Evolutionary conservation across 2,329 filamentous ascomycete species (phyloP).

Genomic region (Fusarium multiceps): DNA sequence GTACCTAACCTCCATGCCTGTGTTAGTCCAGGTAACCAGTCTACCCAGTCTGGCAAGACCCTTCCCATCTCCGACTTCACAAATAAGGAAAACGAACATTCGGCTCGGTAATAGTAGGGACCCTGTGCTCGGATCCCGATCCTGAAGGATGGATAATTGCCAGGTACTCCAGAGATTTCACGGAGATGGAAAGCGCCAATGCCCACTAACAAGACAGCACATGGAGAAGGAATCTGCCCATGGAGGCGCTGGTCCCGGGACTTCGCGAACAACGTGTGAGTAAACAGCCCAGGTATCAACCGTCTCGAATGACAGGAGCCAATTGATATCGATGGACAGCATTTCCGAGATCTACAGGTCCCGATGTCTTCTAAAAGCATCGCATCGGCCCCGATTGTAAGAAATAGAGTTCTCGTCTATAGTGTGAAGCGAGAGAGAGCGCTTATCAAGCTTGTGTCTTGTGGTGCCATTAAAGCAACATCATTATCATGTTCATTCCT

Average conservation of each 20-base stretch:
- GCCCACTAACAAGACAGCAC: constrained; percentile 39
- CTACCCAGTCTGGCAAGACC: not conserved
- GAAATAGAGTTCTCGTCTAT: constrained; percentile 8
- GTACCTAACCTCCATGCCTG: not conserved
- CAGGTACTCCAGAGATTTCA: constrained; percentile 37
- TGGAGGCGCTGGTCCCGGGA: constrained; percentile 43
- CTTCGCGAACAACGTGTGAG: constrained; percentile 43
- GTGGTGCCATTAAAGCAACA: constrained; percentile 30
- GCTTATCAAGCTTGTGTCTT: not conserved
- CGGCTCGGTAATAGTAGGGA: constrained; percentile 22
- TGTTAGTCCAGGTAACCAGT: not conserved
- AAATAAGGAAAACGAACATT: constrained; percentile 14
- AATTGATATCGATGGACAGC: constrained; percentile 14
- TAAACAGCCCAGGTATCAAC: constrained; percentile 27
- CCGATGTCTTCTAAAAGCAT: not conserved
- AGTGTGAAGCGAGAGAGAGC: constrained; percentile 7
- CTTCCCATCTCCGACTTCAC: not conserved
- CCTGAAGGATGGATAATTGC: constrained; percentile 14
- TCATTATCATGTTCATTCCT: not conserved
- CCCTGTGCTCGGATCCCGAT: constrained; percentile 14
- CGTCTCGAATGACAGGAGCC: constrained; percentile 29
- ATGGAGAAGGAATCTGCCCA: constrained; percentile 44
- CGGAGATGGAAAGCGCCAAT: constrained; percentile 35
- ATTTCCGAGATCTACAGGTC: constrained; percentile 34
- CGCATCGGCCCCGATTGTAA: constrained; percentile 5